Percentiles rank a stretch among this genome's conserved stretches.
Conservation (phyloP, 176 grass and related monocot species). For the Aegilops speltoides region DNA sequence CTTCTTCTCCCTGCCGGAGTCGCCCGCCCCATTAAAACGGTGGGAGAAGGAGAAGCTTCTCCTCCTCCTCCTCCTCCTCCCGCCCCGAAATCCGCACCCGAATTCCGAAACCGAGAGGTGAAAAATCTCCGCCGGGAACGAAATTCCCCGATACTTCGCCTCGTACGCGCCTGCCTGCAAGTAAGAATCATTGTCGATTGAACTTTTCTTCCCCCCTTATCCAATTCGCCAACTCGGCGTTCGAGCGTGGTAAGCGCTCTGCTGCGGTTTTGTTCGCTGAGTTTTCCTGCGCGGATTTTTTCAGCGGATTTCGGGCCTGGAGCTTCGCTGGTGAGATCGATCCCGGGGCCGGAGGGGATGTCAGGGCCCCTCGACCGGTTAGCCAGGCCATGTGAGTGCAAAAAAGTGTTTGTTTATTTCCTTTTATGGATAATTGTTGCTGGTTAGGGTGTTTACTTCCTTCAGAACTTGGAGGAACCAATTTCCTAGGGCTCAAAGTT, state of each 20-base stretch:
- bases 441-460: neutral
- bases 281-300: neutral
- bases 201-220: neutral
- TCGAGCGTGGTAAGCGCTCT: neutral
- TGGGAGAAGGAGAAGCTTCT: slow-evolving; percentile 16
- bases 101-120: slow-evolving; percentile 16
- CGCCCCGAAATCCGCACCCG: slow-evolving; percentile 27
- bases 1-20: slow-evolving; percentile 16
- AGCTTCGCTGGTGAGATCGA: neutral
- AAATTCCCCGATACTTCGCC: neutral
- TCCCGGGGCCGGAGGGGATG: slow-evolving; percentile 43
- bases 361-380: slow-evolving; percentile 75
- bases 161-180: neutral
- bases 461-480: neutral
- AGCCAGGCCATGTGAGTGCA: slow-evolving; percentile 76
- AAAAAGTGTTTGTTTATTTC: neutral
- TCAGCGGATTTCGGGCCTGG: slow-evolving; percentile 27
- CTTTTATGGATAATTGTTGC: neutral
- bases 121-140: neutral
- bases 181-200: neutral
- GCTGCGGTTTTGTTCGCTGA: neutral
- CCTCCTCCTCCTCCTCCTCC: slow-evolving; percentile 9
- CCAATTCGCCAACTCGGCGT: neutral
- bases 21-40: slow-evolving; percentile 35
- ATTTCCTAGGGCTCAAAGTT: neutral